phyloP scores from a whole-genome alignment of 495 filamentous ascomycete species.

The Tuber aestivum region DNA sequence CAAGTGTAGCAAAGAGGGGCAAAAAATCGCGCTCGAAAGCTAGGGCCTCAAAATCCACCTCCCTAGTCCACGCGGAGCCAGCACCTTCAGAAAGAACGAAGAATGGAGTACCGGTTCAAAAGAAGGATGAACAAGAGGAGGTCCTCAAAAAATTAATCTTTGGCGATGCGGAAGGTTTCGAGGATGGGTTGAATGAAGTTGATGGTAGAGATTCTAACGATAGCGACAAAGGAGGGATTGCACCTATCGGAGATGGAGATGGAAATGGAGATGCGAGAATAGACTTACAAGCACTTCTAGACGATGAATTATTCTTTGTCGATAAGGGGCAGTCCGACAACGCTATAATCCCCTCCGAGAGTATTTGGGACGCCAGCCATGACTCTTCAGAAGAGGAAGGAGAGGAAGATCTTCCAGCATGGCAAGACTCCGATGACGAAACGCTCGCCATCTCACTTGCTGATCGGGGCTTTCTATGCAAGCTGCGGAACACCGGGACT shows the following conservation, averaged over 20 bases:
- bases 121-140: conserved; percentile 70
- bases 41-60: background rate
- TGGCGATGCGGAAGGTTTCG: conserved; percentile 72
- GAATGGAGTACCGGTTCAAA: background rate
- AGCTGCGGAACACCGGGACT: no score
- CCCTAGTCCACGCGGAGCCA: background rate
- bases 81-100: background rate
- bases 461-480: no score
- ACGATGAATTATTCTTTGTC: conserved; percentile 23
- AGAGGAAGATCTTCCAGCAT: no score
- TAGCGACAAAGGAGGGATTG: no score
- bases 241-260: no score
- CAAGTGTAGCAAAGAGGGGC: background rate
- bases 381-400: conserved; percentile 29
- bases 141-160: conserved; percentile 82
- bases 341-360: conserved; percentile 10
- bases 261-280: no score
- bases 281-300: no score
- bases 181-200: conserved; percentile 59
- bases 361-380: conserved; percentile 28
- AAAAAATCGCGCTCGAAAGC: background rate
- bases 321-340: conserved; percentile 7
- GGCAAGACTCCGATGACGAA: no score
- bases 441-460: no score
- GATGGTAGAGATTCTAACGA: no score